These are phyloP conservation scores for Ramularia endophylla DNA, from an alignment of 2,329 filamentous ascomycete genomes.

Conservation along the genomic window DNA sequence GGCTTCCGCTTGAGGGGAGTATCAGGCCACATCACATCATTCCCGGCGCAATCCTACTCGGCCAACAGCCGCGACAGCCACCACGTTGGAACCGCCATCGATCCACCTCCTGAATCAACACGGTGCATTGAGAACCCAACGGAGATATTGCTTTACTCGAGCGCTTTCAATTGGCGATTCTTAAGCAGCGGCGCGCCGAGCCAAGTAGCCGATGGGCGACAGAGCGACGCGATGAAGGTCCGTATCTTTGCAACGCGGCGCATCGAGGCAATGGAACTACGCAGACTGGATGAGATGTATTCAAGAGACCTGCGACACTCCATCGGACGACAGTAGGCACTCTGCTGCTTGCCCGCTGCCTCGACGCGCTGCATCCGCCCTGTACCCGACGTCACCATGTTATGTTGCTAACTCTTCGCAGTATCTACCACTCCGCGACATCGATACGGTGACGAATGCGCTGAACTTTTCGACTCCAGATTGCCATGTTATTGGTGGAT, in stretches of 20 bases:
- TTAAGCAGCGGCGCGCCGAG: slow-evolving; percentile 4
- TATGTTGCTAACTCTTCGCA: slow-evolving; percentile 36
- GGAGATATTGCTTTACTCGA: too few relatives aligned
- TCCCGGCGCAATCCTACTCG: neutral
- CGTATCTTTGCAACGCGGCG: slow-evolving; percentile 7
- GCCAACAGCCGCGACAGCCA: slow-evolving; percentile 6
- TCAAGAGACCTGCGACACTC: slow-evolving; percentile 12
- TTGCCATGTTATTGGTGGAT: slow-evolving; percentile 85
- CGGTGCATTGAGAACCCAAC: too few relatives aligned
- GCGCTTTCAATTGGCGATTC: neutral
- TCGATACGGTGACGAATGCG: slow-evolving; percentile 85
- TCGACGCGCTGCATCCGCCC: neutral
- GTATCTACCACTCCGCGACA: slow-evolving; percentile 87
- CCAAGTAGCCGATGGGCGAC: slow-evolving; percentile 8
- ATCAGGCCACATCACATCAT: slow-evolving; percentile 11
- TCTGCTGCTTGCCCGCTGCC: neutral
- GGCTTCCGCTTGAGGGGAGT: slow-evolving; percentile 32
- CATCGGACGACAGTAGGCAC: too few relatives aligned
- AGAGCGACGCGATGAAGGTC: slow-evolving; percentile 26
- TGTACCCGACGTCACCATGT: neutral
- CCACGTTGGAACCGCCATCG: slow-evolving; percentile 1
- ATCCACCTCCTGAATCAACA: too few relatives aligned
- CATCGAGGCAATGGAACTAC: slow-evolving; percentile 1
- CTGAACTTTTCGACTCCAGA: slow-evolving; percentile 95
- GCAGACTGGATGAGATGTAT: slow-evolving; percentile 14